Conservation (phyloP, 2,329 filamentous ascomycete genomes). For the Colletotrichum ledebouriae region DNA sequence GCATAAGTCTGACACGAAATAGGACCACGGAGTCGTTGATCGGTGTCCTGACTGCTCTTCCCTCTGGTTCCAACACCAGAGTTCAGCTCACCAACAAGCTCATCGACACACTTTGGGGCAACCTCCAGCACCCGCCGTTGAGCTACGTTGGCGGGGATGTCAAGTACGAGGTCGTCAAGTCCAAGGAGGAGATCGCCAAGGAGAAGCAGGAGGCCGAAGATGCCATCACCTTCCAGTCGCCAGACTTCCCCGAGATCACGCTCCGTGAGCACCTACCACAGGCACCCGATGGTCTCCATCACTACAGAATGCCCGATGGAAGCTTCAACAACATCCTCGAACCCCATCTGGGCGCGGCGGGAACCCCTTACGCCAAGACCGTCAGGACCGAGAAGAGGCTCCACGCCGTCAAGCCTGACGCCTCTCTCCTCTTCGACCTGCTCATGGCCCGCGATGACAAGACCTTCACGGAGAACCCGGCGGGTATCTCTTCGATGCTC, state of each 20-base stretch:
- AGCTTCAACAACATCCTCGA: constrained; percentile 69
- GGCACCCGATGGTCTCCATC: constrained; percentile 53
- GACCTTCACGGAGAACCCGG: constrained; percentile 73
- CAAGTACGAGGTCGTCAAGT: constrained; percentile 53
- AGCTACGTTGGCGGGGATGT: constrained; percentile 58
- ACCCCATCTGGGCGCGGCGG: constrained; percentile 74
- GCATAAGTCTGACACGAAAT: neutral
- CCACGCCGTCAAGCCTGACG: constrained; percentile 72
- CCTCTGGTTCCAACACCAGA: constrained; percentile 51
- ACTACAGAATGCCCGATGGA: constrained; percentile 55
- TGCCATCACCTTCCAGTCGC: constrained; percentile 56
- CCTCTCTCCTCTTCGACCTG: constrained; percentile 73
- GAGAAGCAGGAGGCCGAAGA: constrained; percentile 43
- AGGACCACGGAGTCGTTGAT: constrained; percentile 57
- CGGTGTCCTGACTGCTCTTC: constrained; percentile 55
- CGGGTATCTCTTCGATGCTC: constrained; percentile 80
- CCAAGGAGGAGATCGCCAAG: constrained; percentile 48
- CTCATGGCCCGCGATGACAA: constrained; percentile 68
- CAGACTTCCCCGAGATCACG: constrained; percentile 51
- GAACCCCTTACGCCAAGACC: constrained; percentile 77
- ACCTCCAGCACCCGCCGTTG: constrained; percentile 66
- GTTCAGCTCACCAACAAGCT: constrained; percentile 62
- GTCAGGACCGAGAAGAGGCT: constrained; percentile 70
- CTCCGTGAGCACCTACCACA: constrained; percentile 54
- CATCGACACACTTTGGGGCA: constrained; percentile 66